Evolutionary conservation across 176 grass and related monocot species (phyloP).

Genomic region (Miscanthus lutarioriparius): DNA sequence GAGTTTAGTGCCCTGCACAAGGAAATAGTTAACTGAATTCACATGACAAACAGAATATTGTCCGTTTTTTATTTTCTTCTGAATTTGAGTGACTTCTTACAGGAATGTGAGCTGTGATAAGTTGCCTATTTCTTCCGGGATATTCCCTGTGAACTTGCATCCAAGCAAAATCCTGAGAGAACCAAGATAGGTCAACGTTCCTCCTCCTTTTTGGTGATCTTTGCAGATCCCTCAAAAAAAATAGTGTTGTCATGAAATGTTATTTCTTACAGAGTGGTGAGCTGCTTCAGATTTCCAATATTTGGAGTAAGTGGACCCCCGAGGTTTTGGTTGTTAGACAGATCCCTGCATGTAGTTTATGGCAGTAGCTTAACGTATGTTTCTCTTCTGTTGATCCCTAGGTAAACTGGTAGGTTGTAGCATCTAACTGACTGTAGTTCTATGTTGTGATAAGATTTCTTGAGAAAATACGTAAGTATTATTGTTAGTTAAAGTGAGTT

Average conservation of each 20-base stretch:
- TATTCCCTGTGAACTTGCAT: slow-evolving; percentile 68
- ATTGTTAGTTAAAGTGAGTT: slow-evolving; percentile 3
- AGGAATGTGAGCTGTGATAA: slow-evolving; percentile 63
- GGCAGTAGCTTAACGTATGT: slow-evolving; percentile 22
- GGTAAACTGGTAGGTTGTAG: slow-evolving; percentile 10
- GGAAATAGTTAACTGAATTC: neutral
- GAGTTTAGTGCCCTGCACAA: slow-evolving; percentile 70
- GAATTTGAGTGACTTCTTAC: slow-evolving; percentile 52
- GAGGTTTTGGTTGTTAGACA: slow-evolving; percentile 63
- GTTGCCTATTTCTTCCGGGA: slow-evolving; percentile 68
- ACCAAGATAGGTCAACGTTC: slow-evolving; percentile 17
- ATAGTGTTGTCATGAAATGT: slow-evolving; percentile 12
- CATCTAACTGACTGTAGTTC: neutral
- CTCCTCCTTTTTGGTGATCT: neutral
- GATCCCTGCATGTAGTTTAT: slow-evolving; percentile 66
- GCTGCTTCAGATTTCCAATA: slow-evolving; percentile 79
- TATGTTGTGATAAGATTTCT: neutral
- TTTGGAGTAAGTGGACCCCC: slow-evolving; percentile 60
- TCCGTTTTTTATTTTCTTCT: slow-evolving; percentile 22
- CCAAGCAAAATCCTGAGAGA: slow-evolving; percentile 76
- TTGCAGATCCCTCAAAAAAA: slow-evolving; percentile 10
- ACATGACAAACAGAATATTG: slow-evolving; percentile 24
- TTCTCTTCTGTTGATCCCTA: neutral
- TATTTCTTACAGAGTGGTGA: slow-evolving; percentile 70
- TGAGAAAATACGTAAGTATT: slow-evolving; percentile 22